Conservation (phyloP, 208 protist species). For the Trypanosoma boissoni region DNA sequence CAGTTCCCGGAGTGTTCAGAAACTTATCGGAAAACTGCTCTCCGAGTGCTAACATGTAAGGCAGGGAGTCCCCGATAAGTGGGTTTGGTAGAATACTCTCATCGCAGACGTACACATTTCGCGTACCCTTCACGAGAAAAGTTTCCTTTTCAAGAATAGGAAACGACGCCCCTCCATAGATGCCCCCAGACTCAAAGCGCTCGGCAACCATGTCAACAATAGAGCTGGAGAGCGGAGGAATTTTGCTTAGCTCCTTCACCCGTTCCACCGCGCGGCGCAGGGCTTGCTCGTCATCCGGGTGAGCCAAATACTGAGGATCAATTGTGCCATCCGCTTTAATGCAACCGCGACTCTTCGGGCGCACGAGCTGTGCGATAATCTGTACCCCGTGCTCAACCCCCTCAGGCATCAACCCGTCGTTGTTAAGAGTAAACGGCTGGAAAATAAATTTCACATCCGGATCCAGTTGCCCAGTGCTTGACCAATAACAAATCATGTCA, state of each 20-base stretch:
- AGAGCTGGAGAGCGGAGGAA: constrained; percentile 36
- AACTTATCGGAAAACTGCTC: constrained; percentile 63
- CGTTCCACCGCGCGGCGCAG: constrained; percentile 50
- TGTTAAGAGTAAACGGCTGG: constrained; percentile 82
- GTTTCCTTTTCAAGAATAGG: constrained; percentile 46
- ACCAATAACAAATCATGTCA: constrained; percentile 71
- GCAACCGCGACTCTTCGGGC: constrained; percentile 60
- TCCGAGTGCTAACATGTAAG: constrained; percentile 65
- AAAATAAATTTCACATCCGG: constrained; percentile 74
- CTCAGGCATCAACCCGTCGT: constrained; percentile 54
- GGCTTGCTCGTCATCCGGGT: constrained; percentile 39
- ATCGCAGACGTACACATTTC: constrained; percentile 77
- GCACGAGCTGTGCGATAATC: constrained; percentile 62
- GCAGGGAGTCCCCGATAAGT: constrained; percentile 48
- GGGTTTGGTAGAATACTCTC: constrained; percentile 58
- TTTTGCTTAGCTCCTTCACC: constrained; percentile 58
- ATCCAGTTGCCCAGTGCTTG: constrained; percentile 34
- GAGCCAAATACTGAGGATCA: constrained; percentile 65
- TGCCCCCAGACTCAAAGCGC: constrained; percentile 61
- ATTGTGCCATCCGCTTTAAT: constrained; percentile 50
- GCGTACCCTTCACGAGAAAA: constrained; percentile 51
- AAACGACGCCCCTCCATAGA: constrained; percentile 59
- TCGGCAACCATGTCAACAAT: constrained; percentile 43
- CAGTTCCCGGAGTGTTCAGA: constrained; percentile 42
- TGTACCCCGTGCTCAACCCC: constrained; percentile 66